Conservation (phyloP, 305 asterid genomes). For the Caryopteris hybrid region DNA sequence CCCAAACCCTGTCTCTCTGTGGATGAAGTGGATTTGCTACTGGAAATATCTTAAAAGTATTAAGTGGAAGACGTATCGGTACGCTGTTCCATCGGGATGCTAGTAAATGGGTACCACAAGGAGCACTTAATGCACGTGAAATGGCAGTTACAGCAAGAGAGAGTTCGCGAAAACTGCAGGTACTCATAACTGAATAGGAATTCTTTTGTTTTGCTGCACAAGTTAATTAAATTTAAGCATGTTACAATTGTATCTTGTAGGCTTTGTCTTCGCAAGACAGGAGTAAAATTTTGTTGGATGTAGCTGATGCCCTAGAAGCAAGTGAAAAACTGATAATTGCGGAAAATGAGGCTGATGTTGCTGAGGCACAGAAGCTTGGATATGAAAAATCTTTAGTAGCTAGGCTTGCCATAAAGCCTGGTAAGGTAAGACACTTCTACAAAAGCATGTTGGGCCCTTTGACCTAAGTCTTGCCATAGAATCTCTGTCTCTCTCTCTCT, state of each 20-base stretch:
- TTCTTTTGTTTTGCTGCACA: neutral
- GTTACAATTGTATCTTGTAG: constrained; percentile 32
- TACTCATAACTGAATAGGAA: constrained; percentile 17
- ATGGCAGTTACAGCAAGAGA: constrained; percentile 85
- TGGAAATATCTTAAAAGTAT: constrained; percentile 58
- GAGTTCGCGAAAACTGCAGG: constrained; percentile 85
- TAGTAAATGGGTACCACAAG: constrained; percentile 46
- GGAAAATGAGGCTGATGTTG: constrained; percentile 91
- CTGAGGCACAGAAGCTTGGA: constrained; percentile 70
- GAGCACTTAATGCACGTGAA: constrained; percentile 46
- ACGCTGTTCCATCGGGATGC: constrained; percentile 85
- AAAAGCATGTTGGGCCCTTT: constrained; percentile 9
- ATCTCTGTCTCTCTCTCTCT: constrained; percentile 15
- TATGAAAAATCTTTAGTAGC: constrained; percentile 80
- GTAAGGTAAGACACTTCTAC: constrained; percentile 52
- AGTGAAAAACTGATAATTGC: constrained; percentile 57
- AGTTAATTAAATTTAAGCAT: neutral
- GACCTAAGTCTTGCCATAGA: constrained; percentile 9
- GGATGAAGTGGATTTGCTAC: constrained; percentile 65
- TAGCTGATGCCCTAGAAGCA: constrained; percentile 91
- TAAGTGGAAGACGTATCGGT: constrained; percentile 63
- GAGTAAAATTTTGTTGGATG: constrained; percentile 72
- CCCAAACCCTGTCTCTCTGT: constrained; percentile 1
- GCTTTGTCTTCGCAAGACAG: constrained; percentile 84
- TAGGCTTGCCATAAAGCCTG: constrained; percentile 79